Conservation (phyloP, 1,284 basidiomycete species). For the Serendipita sp. region DNA sequence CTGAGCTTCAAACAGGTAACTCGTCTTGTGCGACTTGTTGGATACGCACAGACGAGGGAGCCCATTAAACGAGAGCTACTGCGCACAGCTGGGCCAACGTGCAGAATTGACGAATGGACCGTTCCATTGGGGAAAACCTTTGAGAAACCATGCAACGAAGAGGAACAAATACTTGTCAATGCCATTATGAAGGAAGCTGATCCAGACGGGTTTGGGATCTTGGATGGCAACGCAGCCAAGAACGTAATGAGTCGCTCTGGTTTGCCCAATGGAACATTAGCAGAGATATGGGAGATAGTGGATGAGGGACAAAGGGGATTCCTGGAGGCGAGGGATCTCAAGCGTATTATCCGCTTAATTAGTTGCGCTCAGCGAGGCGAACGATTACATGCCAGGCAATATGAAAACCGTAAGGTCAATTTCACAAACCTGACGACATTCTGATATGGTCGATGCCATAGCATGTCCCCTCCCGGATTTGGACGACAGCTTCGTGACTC, state of each 20-base stretch:
- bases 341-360: not conserved
- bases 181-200: not conserved
- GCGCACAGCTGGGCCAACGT: not conserved
- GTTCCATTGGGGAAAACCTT: not conserved
- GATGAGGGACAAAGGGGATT: not conserved
- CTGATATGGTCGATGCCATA: not conserved
- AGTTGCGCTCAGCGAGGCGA: not conserved
- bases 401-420: not conserved
- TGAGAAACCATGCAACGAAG: not conserved
- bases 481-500: not conserved
- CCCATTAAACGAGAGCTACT: not conserved
- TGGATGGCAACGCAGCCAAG: not conserved
- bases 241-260: not conserved
- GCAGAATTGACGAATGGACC: conserved; percentile 3
- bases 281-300: conserved; percentile 1
- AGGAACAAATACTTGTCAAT: not conserved
- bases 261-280: not conserved
- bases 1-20: not conserved
- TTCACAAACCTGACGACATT: not conserved
- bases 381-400: not conserved
- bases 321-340: not conserved
- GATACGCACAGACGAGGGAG: not conserved
- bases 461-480: not conserved
- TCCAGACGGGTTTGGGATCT: not conserved
- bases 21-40: not conserved